These are phyloP conservation scores for Russula brevipes DNA, from an alignment of 768 basidiomycete genomes.

Conservation along the genomic window DNA sequence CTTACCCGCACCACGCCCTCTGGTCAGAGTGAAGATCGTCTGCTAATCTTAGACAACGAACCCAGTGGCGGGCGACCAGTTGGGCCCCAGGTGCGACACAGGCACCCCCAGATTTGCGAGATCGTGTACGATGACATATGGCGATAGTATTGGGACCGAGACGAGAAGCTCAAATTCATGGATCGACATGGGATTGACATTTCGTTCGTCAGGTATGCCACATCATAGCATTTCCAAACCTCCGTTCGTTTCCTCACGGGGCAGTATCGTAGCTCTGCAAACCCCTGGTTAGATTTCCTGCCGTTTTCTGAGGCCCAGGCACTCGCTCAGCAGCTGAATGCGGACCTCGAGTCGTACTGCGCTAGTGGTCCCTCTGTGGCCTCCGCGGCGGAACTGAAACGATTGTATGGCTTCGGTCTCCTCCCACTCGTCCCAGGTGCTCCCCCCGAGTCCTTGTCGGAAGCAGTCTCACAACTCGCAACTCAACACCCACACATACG, in stretches of 20 bases:
- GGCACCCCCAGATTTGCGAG: neutral
- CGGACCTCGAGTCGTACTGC: conserved; percentile 76
- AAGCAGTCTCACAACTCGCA: conserved; percentile 62
- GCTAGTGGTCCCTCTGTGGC: conserved; percentile 49
- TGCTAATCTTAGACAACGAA: conserved; percentile 75
- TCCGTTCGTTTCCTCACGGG: neutral
- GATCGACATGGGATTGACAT: conserved; percentile 73
- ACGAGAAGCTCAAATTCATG: conserved; percentile 82
- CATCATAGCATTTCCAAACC: neutral
- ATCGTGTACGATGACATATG: neutral
- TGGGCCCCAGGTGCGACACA: conserved; percentile 55
- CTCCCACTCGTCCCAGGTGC: conserved; percentile 75
- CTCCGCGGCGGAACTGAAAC: conserved; percentile 41
- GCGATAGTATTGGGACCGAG: conserved; percentile 65
- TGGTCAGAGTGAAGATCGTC: conserved; percentile 55
- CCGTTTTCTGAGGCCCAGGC: conserved; percentile 56
- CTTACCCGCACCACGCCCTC: conserved; percentile 43
- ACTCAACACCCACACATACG: conserved; percentile 56
- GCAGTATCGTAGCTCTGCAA: conserved; percentile 59
- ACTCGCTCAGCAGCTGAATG: conserved; percentile 68
- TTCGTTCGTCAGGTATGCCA: conserved; percentile 63
- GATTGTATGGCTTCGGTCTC: conserved; percentile 79
- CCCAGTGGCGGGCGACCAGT: conserved; percentile 76
- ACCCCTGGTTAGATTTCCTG: conserved; percentile 91
- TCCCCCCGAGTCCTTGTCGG: conserved; percentile 49